A percentile compares a stretch with the other conserved stretches of the same genome.
Evolutionary conservation across 495 filamentous ascomycete species (phyloP).

Genomic region (Aspergillus campestris): DNA sequence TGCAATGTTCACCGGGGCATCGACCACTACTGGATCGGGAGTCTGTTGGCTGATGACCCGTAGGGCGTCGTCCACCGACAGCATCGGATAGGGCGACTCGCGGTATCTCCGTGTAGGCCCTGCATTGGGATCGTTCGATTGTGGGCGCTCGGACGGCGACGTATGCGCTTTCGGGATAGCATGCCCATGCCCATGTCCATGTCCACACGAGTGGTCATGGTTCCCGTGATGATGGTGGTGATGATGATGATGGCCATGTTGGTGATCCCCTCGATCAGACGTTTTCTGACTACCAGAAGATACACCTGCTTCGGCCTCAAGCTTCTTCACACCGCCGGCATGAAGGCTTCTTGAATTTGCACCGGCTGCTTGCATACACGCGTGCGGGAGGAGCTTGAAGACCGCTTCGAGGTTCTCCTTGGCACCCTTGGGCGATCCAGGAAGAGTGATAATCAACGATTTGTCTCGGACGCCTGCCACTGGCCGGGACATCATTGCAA

Average conservation of each 20-base stretch:
- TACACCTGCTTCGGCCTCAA: constrained; percentile 78
- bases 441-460: constrained; percentile 81
- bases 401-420: constrained; percentile 88
- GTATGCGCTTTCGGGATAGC: constrained; percentile 64
- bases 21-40: constrained; percentile 46
- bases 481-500: constrained; percentile 95
- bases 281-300: constrained; percentile 11
- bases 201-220: constrained; percentile 47
- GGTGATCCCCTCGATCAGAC: constrained; percentile 14
- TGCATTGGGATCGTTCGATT: constrained; percentile 74
- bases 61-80: constrained; percentile 75
- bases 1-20: constrained; percentile 47
- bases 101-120: constrained; percentile 72
- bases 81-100: constrained; percentile 85
- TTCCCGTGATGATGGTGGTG: constrained; percentile 41
- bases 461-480: constrained; percentile 82
- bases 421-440: constrained; percentile 94
- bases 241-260: constrained; percentile 44
- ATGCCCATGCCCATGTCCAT: constrained; percentile 58
- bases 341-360: constrained; percentile 75
- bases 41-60: constrained; percentile 62
- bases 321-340: constrained; percentile 66
- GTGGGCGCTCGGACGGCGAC: constrained; percentile 44
- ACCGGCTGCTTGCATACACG: constrained; percentile 81
- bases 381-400: constrained; percentile 86